phyloP scores from a whole-genome alignment of 2,329 filamentous ascomycete species.

The Escovopsis sp. region DNA sequence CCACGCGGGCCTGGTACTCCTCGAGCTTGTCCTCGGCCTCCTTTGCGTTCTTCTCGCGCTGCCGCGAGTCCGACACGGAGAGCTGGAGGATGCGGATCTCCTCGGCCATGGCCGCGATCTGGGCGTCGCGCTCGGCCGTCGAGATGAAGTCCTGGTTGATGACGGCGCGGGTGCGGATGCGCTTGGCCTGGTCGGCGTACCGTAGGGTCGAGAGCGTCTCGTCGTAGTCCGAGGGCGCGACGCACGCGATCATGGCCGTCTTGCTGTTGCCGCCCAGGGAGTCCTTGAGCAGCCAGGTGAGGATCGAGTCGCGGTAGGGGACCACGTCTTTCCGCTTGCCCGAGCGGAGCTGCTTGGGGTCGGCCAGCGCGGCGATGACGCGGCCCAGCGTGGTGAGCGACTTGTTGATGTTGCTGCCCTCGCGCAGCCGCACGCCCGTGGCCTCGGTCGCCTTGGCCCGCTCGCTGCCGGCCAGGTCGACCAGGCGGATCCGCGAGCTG shows the following conservation, averaged over 20 bases:
- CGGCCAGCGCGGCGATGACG: constrained; percentile 82
- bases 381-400: constrained; percentile 89
- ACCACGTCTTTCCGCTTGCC: constrained; percentile 53
- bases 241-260: constrained; percentile 98
- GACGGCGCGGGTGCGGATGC: constrained; percentile 83
- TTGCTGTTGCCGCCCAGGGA: constrained; percentile 93
- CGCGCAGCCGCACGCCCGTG: constrained; percentile 75
- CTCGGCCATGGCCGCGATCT: constrained; percentile 88
- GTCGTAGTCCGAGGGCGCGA: constrained; percentile 89
- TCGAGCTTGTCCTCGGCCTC: constrained; percentile 74
- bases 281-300: constrained; percentile 83
- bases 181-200: constrained; percentile 95
- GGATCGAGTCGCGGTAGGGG: constrained; percentile 80
- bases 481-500: constrained; percentile 81
- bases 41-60: constrained; percentile 61
- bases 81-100: constrained; percentile 81
- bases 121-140: constrained; percentile 81
- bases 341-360: constrained; percentile 41
- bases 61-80: constrained; percentile 48
- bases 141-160: constrained; percentile 94
- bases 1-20: constrained; percentile 85
- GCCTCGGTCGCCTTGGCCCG: constrained; percentile 91
- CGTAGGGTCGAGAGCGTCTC: constrained; percentile 91
- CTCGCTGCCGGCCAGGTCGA: constrained; percentile 90
- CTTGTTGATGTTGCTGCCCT: constrained; percentile 98